phyloP scores from a whole-genome alignment of 805 yeast species.

The Vanderwaltozyma verrucispora region DNA sequence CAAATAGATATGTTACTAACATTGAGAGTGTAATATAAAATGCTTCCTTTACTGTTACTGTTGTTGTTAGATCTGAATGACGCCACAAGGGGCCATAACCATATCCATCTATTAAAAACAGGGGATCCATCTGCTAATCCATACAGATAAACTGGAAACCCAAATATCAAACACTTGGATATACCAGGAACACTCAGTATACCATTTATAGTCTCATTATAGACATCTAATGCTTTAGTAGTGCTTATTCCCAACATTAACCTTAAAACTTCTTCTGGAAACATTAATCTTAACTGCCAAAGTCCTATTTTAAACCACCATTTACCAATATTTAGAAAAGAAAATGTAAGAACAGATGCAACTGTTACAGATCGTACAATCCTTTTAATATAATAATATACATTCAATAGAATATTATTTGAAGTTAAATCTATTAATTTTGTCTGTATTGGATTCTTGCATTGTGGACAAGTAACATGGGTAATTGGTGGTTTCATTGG shows the following conservation, averaged over 20 bases:
- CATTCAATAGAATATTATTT: neutral
- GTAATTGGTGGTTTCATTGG: slow-evolving; percentile 4
- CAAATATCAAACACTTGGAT: slow-evolving; percentile 12
- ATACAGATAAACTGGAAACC: slow-evolving; percentile 14
- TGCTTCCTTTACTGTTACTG: slow-evolving; percentile 1
- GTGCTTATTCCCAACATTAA: slow-evolving; percentile 17
- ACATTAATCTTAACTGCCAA: slow-evolving; percentile 20
- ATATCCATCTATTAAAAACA: slow-evolving; percentile 6
- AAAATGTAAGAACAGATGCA: slow-evolving; percentile 1
- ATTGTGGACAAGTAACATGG: slow-evolving; percentile 15
- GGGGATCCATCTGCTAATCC: slow-evolving; percentile 4
- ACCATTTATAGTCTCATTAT: slow-evolving; percentile 15
- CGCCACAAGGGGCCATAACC: slow-evolving; percentile 12
- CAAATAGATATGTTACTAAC: slow-evolving; percentile 4
- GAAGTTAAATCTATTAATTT: slow-evolving; percentile 1
- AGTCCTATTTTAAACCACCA: slow-evolving; percentile 16
- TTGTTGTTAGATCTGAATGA: slow-evolving; percentile 6
- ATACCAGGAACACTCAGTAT: slow-evolving; percentile 10
- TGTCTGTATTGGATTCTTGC: slow-evolving; percentile 7
- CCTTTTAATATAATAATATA: slow-evolving; percentile 1
- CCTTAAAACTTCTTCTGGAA: slow-evolving; percentile 20
- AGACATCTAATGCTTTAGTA: slow-evolving; percentile 23
- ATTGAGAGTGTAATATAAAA: slow-evolving; percentile 3
- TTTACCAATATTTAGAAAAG: slow-evolving; percentile 10
- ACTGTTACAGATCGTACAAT: slow-evolving; percentile 3